Conservation (phyloP, 2,329 filamentous ascomycete species). For the Colletotrichum euphorbiae region DNA sequence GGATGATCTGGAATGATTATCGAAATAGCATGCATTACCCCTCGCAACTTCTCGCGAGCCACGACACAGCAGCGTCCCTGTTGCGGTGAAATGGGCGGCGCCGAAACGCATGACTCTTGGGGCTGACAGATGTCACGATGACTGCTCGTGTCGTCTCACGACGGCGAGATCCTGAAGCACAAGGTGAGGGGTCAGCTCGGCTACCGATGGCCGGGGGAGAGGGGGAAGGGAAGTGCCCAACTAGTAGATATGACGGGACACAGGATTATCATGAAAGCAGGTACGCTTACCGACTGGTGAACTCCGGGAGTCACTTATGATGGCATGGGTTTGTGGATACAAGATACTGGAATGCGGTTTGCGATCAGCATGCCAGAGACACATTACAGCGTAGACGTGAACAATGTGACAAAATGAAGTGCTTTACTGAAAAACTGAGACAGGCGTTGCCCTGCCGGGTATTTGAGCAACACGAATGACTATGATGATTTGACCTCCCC, state of each 20-base stretch:
- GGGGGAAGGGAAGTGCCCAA: neutral
- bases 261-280: neutral
- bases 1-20: conserved; percentile 13
- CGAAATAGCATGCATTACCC: neutral
- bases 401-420: conserved; percentile 29
- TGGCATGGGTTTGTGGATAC: neutral
- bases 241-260: neutral
- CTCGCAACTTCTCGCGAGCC: neutral
- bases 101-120: neutral
- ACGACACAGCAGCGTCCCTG: neutral
- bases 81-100: neutral
- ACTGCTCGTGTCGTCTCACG: neutral
- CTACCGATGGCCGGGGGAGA: neutral
- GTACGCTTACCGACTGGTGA: neutral
- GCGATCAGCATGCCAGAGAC: neutral
- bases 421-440: conserved; percentile 32
- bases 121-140: neutral
- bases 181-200: neutral
- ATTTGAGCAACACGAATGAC: conserved; percentile 33
- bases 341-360: neutral
- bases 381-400: neutral
- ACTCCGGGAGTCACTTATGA: neutral
- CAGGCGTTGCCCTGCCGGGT: conserved; percentile 37
- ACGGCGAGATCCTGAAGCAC: neutral
- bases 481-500: conserved; percentile 30